These are phyloP conservation scores for Cardamine chenopodiifolia DNA, from an alignment of 345 rosid species.

Conservation along the genomic window DNA sequence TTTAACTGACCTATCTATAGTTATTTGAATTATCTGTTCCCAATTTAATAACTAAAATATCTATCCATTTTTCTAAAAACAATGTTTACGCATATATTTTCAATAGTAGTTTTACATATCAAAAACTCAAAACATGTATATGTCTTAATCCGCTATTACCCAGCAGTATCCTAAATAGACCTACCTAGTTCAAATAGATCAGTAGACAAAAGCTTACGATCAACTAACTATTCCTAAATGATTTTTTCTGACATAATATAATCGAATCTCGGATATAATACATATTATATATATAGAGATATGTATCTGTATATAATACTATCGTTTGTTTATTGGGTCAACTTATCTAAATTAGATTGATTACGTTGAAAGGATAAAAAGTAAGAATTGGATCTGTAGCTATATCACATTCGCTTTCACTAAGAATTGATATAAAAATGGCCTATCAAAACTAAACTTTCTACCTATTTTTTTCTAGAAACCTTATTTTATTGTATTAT, in stretches of 20 bases:
- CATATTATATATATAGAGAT: not conserved
- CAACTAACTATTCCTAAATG: not conserved
- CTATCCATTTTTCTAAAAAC: not conserved
- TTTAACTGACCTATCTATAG: not conserved
- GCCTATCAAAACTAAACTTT: not conserved
- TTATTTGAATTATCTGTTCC: not conserved
- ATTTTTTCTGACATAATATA: not conserved
- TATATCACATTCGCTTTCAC: slow-evolving; percentile 16
- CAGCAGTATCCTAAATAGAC: not conserved
- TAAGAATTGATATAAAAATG: not conserved
- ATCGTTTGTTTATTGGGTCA: not conserved
- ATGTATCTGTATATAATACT: not conserved
- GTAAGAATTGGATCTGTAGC: not conserved
- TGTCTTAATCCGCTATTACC: not conserved
- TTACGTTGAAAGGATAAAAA: slow-evolving; percentile 9
- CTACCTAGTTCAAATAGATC: not conserved
- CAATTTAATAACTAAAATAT: not conserved
- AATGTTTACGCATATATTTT: not conserved
- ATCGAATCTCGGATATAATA: not conserved
- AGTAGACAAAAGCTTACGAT: not conserved
- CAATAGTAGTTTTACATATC: not conserved
- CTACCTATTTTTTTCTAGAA: not conserved
- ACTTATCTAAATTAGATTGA: not conserved
- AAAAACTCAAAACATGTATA: not conserved
- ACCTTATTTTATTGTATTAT: not conserved